Conservation (phyloP, 108 stramenopile genomes). For the Fragilaria crotonensis region DNA sequence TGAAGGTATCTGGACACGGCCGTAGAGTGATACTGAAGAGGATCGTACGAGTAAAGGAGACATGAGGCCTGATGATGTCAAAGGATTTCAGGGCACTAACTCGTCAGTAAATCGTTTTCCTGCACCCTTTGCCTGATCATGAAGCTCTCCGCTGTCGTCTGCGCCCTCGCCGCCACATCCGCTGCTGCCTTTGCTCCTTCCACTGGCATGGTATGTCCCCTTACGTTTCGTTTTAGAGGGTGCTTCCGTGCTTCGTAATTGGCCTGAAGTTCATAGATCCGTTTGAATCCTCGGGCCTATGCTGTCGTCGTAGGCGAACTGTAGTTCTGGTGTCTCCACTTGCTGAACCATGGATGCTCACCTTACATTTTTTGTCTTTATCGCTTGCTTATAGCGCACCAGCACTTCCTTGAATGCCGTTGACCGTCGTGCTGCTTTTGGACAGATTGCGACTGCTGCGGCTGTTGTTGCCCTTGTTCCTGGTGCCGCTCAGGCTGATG, state of each 20-base stretch:
- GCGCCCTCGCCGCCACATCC: conserved; percentile 55
- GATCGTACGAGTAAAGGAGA: too few species aligned
- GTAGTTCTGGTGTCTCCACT: not conserved
- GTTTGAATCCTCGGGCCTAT: too few species aligned
- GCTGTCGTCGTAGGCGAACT: too few species aligned
- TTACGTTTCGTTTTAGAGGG: not conserved
- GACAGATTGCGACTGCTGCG: conserved; percentile 65
- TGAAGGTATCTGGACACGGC: too few species aligned
- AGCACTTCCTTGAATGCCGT: conserved; percentile 69
- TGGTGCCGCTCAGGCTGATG: conserved; percentile 75
- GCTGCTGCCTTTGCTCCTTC: conserved; percentile 74
- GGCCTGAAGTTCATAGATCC: too few species aligned
- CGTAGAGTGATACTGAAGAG: too few species aligned
- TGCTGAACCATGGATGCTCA: not conserved
- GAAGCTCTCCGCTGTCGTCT: conserved; percentile 72
- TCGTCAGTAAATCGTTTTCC: too few species aligned
- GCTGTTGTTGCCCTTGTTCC: conserved; percentile 61
- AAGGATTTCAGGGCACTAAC: too few species aligned
- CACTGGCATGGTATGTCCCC: conserved; percentile 40
- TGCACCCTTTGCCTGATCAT: too few species aligned
- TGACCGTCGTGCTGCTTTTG: conserved; percentile 85
- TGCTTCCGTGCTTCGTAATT: too few species aligned
- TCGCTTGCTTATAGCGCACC: conserved; percentile 39
- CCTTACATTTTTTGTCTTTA: not conserved
- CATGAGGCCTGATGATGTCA: too few species aligned